A percentile compares a stretch with the other conserved stretches of the same genome.
phyloP scores from a whole-genome alignment of 2,329 filamentous ascomycete species.

The Colletotrichum lentis region DNA sequence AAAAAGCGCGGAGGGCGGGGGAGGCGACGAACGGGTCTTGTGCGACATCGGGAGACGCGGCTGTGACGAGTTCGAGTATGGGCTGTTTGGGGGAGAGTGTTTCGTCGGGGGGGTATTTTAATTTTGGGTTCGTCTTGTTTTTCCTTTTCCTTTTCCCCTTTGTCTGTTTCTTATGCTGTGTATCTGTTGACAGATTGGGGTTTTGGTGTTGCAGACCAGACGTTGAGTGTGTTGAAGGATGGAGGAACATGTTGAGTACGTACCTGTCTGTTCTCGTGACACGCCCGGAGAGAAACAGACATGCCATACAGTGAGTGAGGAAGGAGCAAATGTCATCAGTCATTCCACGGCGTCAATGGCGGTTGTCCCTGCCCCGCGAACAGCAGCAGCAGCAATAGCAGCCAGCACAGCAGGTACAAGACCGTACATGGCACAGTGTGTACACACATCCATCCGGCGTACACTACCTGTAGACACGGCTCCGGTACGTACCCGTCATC shows the following conservation, averaged over 20 bases:
- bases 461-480: background rate
- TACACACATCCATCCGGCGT: too few relatives aligned
- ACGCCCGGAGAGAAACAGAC: background rate
- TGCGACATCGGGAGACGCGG: constrained; percentile 7
- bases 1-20: constrained; percentile 9
- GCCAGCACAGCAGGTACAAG: background rate
- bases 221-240: too few relatives aligned
- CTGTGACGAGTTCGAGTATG: constrained; percentile 3
- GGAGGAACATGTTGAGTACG: background rate
- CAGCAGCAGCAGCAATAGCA: background rate
- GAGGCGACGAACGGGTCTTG: background rate
- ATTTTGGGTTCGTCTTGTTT: too few relatives aligned
- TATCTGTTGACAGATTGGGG: background rate
- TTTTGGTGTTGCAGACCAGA: background rate
- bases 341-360: constrained; percentile 26
- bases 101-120: background rate
- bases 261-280: background rate
- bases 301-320: too few relatives aligned
- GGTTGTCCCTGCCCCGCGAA: constrained; percentile 29
- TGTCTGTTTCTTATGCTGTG: background rate
- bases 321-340: constrained; percentile 25
- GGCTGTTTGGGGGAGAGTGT: background rate
- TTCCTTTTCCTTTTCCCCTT: too few relatives aligned
- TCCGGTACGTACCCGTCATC: constrained; percentile 23
- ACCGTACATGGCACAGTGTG: background rate